Base-by-base conservation (phyloP, 768 basidiomycete genomes). In the Phylloporus sp. region DNA sequence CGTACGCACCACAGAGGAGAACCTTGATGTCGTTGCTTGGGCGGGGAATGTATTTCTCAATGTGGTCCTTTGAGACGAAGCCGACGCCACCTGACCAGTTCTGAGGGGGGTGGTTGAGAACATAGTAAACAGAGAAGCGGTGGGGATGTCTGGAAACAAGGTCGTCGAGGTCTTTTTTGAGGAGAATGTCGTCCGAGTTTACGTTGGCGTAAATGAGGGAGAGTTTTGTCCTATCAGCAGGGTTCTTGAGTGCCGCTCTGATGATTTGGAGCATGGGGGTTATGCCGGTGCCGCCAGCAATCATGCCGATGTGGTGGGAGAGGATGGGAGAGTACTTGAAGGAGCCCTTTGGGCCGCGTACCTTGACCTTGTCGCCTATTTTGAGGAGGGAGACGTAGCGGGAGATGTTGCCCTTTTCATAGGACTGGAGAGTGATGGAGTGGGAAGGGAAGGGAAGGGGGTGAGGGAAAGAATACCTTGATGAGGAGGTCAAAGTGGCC, bases 221-320 rank as follows among this genome's bases (percentile, higher is more conserved):
- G 60, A 98, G 68, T 56, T 75, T 80, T 32, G 95, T 97, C 52
- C 63, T 72, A 76, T 99, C 96, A 35, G 70, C 64, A n/a, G 90
- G 82, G 67, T 93, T 91, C 68, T 87, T 85, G 64, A 97, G 79
- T 11, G 84, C 81, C n/a, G 94, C 89, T 52, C 88, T 86, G 69
- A 97, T 86, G 74, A 99, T 90, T 65, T 99, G 95, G 59, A 96
- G 84, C 95, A 98, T 97, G 61, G 96, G 96, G 0, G 96, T 95
- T 67, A 99, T 95, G 46, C 96, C 96, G 3, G 96, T 98, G 29
- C 96, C 96, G 38, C 96, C 96, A 14, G 94, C 93, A 59, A 99
- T 96, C 94, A 99, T 94, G 62, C 90, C 86, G 47, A 99, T 71
- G 59, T 87, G 82, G 55, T 74, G 72, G n/a, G 85, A 78, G 36